Conservation (phyloP, 805 yeast genomes). For the Ogataea pignaliae region DNA sequence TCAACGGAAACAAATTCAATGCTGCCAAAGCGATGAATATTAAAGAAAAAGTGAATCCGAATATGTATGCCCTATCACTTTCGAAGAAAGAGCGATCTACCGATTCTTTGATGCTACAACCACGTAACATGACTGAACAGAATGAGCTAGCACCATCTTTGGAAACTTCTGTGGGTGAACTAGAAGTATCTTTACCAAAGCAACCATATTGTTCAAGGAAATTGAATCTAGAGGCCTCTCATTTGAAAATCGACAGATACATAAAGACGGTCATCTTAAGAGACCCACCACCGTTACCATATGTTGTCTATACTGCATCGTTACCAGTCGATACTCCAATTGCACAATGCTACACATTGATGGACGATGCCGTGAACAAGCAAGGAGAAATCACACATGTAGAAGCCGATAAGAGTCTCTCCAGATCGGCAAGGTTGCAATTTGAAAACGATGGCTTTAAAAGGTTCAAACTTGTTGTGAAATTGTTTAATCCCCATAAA, state of each 20-base stretch:
- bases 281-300: conserved; percentile 24
- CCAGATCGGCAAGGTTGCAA: conserved; percentile 19
- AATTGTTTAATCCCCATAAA: conserved; percentile 22
- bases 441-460: conserved; percentile 25
- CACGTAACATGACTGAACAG: no score
- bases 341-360: conserved; percentile 20
- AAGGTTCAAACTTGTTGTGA: conserved; percentile 23
- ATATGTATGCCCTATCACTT: no score
- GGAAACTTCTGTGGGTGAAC: background rate
- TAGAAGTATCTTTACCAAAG: conserved; percentile 7
- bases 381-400: conserved; percentile 24
- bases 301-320: conserved; percentile 25
- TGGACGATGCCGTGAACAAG: conserved; percentile 22
- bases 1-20: no score
- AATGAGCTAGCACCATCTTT: no score
- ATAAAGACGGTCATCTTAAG: conserved; percentile 24
- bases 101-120: no score
- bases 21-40: no score
- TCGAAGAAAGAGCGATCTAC: no score
- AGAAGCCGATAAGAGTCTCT: conserved; percentile 14
- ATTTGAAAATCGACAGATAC: conserved; percentile 16
- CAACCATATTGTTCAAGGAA: background rate
- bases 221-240: conserved; percentile 1
- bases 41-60: no score
- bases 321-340: conserved; percentile 26